Percentiles rank a stretch among this genome's conserved stretches.
phyloP scores from a whole-genome alignment of 2,329 filamentous ascomycete genomes.

The Talaromyces funiculosus region DNA sequence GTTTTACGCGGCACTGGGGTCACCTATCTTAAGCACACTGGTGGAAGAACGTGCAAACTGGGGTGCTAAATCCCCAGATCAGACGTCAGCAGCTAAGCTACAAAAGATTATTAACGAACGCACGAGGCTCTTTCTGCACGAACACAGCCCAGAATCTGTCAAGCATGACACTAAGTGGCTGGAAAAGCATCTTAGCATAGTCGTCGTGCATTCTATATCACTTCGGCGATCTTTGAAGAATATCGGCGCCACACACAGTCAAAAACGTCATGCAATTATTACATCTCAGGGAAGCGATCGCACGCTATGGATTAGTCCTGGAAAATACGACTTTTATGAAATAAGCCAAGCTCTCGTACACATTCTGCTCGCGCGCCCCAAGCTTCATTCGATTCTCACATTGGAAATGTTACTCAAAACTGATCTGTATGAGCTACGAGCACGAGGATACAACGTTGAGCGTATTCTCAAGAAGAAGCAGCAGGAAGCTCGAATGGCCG shows the following conservation, averaged over 20 bases:
- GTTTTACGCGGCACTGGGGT: conserved; percentile 78
- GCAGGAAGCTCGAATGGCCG: conserved; percentile 79
- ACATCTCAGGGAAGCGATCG: conserved; percentile 53
- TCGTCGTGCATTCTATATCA: conserved; percentile 70
- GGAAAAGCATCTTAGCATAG: conserved; percentile 73
- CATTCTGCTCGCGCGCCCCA: conserved; percentile 72
- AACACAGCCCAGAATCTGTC: conserved; percentile 70
- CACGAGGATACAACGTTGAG: conserved; percentile 93
- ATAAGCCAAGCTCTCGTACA: conserved; percentile 82
- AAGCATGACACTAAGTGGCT: conserved; percentile 87
- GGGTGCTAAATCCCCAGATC: conserved; percentile 60
- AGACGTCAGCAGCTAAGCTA: conserved; percentile 62
- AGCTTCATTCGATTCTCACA: conserved; percentile 81
- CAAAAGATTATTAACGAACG: conserved; percentile 81
- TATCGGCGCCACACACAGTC: conserved; percentile 59
- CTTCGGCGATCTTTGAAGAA: conserved; percentile 71
- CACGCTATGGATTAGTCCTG: conserved; percentile 69
- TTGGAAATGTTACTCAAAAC: conserved; percentile 87
- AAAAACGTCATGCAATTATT: conserved; percentile 70
- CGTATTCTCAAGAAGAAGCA: conserved; percentile 84
- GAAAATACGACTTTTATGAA: conserved; percentile 78
- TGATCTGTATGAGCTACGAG: conserved; percentile 72
- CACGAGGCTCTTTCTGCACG: conserved; percentile 83
- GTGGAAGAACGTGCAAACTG: conserved; percentile 74
- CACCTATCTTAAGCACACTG: conserved; percentile 66